Base-by-base conservation (phyloP, 2,329 filamentous ascomycete genomes). In the Monosporascus cannonballus region DNA sequence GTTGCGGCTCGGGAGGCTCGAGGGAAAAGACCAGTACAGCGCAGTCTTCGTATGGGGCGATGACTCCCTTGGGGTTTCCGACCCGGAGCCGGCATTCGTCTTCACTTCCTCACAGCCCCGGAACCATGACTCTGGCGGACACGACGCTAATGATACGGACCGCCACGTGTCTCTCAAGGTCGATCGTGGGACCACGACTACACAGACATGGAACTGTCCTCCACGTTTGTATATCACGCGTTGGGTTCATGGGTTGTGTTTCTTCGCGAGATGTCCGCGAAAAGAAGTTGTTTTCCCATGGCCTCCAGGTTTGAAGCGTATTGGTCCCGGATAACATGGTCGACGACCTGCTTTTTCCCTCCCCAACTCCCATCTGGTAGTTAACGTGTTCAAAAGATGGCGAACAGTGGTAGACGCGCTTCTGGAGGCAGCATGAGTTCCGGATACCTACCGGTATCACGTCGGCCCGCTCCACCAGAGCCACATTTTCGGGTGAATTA, bases 201-300 rank as follows among this genome's bases (percentile, higher is more conserved):
- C 2, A 3, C 39, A 11, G 17, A 20, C 11, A 20, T 9, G 3
- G 9, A 17, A n/a, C 22, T n/a, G 41, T 41, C 8, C 15, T 36
- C 48, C 47, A 25, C 44, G 24, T 42, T 37, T 55, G 36, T 38
- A 55, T 36, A 44, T 20, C 20, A 53, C 50, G 47, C 50, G 45
- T 24, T 55, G 51, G 48, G 9, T 50, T 27, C 48, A 15, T 38
- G 51, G 53, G 4, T 34, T 55, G 15, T 50, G 44, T 24, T 53
- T 52, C 38, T 56, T 54, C 27, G 34, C 45, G n/a, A 39, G 47
- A 18, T 30, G 20, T 22, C 20, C n/a, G 36, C 39, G 47, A 14
- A n/a, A 38, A 20, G n/a, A 54, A 2, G 52, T 54, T 14, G 14
- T 52, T 45, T 54, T 54, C 36, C 49, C 52, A 15, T 54, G 52